Evolutionary conservation across 2,329 filamentous ascomycete genomes (phyloP), one percentile per base, ranked within the genome.

Genomic region (Aspergillus fructus): DNA sequence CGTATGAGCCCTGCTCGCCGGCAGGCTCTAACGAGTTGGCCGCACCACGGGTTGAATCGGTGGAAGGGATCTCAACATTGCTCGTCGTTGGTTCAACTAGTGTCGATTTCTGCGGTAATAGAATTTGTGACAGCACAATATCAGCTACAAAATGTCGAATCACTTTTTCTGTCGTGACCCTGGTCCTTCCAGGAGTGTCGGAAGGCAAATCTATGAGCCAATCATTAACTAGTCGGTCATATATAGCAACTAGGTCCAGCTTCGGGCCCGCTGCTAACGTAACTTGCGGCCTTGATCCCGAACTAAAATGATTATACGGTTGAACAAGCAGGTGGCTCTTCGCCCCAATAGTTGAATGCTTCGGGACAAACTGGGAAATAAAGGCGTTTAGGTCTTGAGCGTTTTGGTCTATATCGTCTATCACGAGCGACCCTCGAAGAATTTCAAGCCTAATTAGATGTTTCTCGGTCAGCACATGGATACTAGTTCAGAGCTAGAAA

Each of bases 361-460:
- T 13, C 4, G 17, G 33, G 8, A 23, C 17, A 21, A 64, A 50
- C 7, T 49, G 48, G 23, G 65, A 65, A 17, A 70, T 46, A 34
- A 76, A 65, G 30, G 53, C 58, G 9, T 68, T 60, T 15, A 76
- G 56, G 40, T 70, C 68, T 21, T 65, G 62, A 13, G 70, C 64
- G 45, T 67, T 70, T 40, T 73, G 63, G 47, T 77, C 75, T 37
- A 77, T 73, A 54, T 75, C 72, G 33, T 72, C 68, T 37, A 74
- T 45, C 21, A 64, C 40, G 5, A 69, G 67, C 27, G 64, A 62
- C 23, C 59, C 58, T 21, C 58, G 61, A 43, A 68, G 60, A 11
- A 71, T 50, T 58, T 77, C 74, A 55, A 75, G 61, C 58, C 74
- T 75, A 54, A 24, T 74, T 75, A 54, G 21, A 34, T 30, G 17